Conservation (phyloP, 108 stramenopile species). For the Poteriospumella lacustris region DNA sequence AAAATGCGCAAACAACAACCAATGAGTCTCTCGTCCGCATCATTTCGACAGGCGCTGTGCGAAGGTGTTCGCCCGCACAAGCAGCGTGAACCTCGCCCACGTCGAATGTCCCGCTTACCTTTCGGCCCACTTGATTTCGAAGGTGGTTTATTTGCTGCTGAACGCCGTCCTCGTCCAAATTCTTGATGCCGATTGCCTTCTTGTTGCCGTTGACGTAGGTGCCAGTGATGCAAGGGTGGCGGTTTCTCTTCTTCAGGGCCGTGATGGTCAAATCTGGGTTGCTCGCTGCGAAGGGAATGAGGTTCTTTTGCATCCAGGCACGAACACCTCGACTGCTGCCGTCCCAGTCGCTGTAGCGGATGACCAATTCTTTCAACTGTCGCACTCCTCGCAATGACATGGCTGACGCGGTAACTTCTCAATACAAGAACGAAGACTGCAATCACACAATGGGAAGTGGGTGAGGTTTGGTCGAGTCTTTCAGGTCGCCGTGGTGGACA, state of each 20-base stretch:
- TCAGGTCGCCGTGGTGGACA: no score
- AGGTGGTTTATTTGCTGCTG: neutral
- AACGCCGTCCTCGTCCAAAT: neutral
- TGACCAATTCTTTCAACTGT: conserved; percentile 25
- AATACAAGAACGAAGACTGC: no score
- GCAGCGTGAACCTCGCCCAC: no score
- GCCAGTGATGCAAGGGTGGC: neutral
- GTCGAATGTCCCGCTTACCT: no score
- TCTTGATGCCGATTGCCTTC: conserved; percentile 21
- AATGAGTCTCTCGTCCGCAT: no score
- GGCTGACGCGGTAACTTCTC: no score
- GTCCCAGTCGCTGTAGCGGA: conserved; percentile 23
- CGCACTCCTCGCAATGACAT: conserved; percentile 26
- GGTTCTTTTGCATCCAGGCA: conserved; percentile 14
- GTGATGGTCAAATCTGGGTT: neutral
- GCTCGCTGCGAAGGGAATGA: neutral
- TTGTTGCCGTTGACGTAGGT: conserved; percentile 11
- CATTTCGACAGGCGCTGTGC: no score
- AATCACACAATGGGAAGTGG: no score
- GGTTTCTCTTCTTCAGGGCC: neutral
- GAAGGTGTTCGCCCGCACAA: no score
- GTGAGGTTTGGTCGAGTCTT: no score
- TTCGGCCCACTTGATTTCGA: conserved; percentile 14
- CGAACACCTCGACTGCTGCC: conserved; percentile 20
- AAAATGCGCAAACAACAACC: no score